phyloP scores from a whole-genome alignment of 169 alveolate genomes.

The Plasmodium ovale region DNA sequence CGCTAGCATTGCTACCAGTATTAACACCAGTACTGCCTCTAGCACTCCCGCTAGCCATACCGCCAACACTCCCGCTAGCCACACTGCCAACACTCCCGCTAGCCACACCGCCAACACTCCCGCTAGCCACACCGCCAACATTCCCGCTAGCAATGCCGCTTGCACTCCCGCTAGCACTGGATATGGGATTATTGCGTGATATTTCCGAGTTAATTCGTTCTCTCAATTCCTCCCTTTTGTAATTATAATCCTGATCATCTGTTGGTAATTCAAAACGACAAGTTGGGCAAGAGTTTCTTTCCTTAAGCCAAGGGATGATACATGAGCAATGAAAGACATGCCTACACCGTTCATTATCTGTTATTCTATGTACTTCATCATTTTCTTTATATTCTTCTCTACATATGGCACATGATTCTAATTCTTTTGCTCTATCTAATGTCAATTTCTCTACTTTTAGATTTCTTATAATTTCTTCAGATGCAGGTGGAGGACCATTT shows the following conservation, averaged over 20 bases:
- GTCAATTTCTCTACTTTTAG: slow-evolving; percentile 82
- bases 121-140: background rate
- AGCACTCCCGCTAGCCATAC: too few relatives aligned
- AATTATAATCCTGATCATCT: slow-evolving; percentile 93
- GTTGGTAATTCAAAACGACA: slow-evolving; percentile 96
- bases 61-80: background rate
- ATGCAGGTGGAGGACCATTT: slow-evolving; percentile 90
- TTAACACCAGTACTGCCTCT: background rate
- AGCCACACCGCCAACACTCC: background rate
- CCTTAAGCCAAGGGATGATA: slow-evolving; percentile 95
- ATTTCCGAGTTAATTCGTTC: slow-evolving; percentile 81
- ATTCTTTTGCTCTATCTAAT: slow-evolving; percentile 75
- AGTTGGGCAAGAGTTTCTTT: slow-evolving; percentile 96
- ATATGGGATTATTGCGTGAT: slow-evolving; percentile 44
- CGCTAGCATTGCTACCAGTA: background rate
- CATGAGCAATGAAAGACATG: slow-evolving; percentile 96
- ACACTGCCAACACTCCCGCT: background rate
- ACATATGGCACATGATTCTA: slow-evolving; percentile 89
- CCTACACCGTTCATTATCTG: slow-evolving; percentile 88
- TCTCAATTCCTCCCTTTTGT: slow-evolving; percentile 84
- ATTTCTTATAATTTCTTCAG: slow-evolving; percentile 82
- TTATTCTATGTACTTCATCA: slow-evolving; percentile 84
- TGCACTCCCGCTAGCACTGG: background rate
- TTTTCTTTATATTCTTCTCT: slow-evolving; percentile 87
- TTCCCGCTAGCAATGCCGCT: background rate